Evolutionary conservation across 805 yeast genomes (phyloP).

Genomic region (Cyberlindnera maclurae): DNA sequence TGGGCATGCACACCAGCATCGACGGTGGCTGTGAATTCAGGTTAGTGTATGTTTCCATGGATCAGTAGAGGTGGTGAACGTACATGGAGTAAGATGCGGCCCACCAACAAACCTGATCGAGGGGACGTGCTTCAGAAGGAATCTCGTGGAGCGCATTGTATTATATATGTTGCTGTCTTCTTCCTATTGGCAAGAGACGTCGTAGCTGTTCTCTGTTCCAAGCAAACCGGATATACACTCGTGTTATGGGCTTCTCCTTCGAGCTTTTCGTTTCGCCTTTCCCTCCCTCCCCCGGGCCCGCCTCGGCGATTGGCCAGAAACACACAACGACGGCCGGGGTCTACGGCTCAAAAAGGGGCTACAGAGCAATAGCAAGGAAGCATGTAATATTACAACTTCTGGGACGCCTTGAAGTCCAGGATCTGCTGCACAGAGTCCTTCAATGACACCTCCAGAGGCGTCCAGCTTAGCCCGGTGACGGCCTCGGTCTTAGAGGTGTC

Average conservation of each 20-base stretch:
- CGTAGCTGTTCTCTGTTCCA: too few species aligned
- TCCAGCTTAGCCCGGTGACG: slow-evolving; percentile 22
- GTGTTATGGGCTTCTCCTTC: too few species aligned
- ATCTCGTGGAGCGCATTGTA: slow-evolving; percentile 31
- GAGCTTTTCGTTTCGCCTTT: too few species aligned
- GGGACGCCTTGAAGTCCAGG: slow-evolving; percentile 9
- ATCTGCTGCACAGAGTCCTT: slow-evolving; percentile 36
- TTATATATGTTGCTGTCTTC: too few species aligned
- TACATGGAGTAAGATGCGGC: slow-evolving; percentile 49
- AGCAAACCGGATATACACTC: too few species aligned
- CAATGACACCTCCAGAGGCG: slow-evolving; percentile 33
- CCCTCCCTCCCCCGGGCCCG: too few species aligned
- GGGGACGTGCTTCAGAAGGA: slow-evolving; percentile 35
- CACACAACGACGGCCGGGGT: too few species aligned
- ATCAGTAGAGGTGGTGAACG: slow-evolving; percentile 29
- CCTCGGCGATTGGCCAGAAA: too few species aligned
- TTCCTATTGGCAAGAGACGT: too few species aligned
- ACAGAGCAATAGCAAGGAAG: too few species aligned
- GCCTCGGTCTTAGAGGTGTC: slow-evolving; percentile 15
- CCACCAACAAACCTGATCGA: slow-evolving; percentile 85
- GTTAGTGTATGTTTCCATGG: slow-evolving; percentile 29
- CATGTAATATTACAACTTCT: not conserved
- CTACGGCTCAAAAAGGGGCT: too few species aligned
- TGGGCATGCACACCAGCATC: slow-evolving; percentile 33
- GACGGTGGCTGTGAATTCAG: slow-evolving; percentile 29